A percentile compares a stretch with the other conserved stretches of the same genome.
Conservation (phyloP, 1,284 basidiomycete genomes). For the Ganoderma sinense region DNA sequence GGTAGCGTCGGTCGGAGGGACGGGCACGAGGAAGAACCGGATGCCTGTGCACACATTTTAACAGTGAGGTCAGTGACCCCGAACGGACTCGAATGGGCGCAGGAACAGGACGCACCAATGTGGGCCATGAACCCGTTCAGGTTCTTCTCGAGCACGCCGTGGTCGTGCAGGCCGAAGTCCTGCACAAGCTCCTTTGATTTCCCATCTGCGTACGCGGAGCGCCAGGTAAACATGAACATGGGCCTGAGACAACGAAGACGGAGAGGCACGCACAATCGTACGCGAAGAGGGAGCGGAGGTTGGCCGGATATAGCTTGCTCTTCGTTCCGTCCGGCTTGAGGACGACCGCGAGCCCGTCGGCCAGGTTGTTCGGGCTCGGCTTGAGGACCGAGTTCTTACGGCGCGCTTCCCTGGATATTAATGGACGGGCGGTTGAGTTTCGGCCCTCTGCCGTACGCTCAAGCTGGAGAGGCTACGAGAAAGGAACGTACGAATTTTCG, state of each 20-base stretch:
- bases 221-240: too few species aligned
- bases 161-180: constrained; percentile 55
- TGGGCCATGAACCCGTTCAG: constrained; percentile 61
- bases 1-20: not conserved
- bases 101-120: constrained; percentile 49
- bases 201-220: constrained; percentile 40
- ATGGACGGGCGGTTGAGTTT: not conserved
- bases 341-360: constrained; percentile 53
- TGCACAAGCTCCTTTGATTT: constrained; percentile 47
- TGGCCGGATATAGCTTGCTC: constrained; percentile 56
- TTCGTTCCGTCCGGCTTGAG: constrained; percentile 54
- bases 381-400: constrained; percentile 51
- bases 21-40: constrained; percentile 12
- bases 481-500: constrained; percentile 57
- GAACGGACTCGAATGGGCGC: not conserved
- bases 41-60: constrained; percentile 2
- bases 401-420: constrained; percentile 52
- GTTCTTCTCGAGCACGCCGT: constrained; percentile 50
- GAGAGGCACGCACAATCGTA: constrained; percentile 54
- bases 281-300: constrained; percentile 55
- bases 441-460: constrained; percentile 36
- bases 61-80: not conserved
- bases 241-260: not conserved
- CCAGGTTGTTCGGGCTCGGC: constrained; percentile 46
- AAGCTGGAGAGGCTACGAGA: not conserved